Base-by-base conservation (phyloP, 2,329 filamentous ascomycete species). In the Karstenula rhodostoma region DNA sequence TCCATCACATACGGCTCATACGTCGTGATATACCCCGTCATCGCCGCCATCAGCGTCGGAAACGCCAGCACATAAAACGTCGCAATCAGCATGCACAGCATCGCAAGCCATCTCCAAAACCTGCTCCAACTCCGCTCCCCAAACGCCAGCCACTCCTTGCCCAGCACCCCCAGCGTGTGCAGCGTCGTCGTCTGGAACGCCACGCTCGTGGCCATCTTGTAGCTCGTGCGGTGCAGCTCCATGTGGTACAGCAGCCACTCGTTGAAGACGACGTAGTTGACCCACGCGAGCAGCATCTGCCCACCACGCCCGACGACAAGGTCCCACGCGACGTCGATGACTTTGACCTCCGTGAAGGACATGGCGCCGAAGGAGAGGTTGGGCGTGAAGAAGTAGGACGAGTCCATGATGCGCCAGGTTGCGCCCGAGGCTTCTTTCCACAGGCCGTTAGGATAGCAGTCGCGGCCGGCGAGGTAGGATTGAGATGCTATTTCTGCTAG, bases 271-370 rank as follows among this genome's bases (percentile, higher is more conserved):
- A 67, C 57, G 57, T 77, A 79, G n/a, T 76, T 76, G 2, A 78
- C 66, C 57, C 61, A 73, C 27, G 69, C 71, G 1, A 78, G 60
- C 1, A 76, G 47, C 10, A 76, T 51, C 56, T 79, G 78, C 1
- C 70, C 73, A 2, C 77, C 77, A 54, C 77, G 61, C 29, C 76
- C 77, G 23, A 79, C 55, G 2, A 73, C 44, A n/a, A 79, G 66
- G 61, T 80, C 77, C 77, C 77, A 79, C 10, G 70, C 60, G 22
- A 78, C 68, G 49, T 79, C 76, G 33, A 80, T 73, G 19, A 78
- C 64, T 47, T 79, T 79, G 51, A 73, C 78, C 44, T 72, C 66
- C 2, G 74, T 73, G 53, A 79, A 79, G 0, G 70, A 70, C 61
- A 76, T 73, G 3, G 56, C 46, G n/a, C 73, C 75, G 25, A 75